phyloP scores from a whole-genome alignment of 2,329 filamentous ascomycete genomes.

The Penicillium corylophilum region DNA sequence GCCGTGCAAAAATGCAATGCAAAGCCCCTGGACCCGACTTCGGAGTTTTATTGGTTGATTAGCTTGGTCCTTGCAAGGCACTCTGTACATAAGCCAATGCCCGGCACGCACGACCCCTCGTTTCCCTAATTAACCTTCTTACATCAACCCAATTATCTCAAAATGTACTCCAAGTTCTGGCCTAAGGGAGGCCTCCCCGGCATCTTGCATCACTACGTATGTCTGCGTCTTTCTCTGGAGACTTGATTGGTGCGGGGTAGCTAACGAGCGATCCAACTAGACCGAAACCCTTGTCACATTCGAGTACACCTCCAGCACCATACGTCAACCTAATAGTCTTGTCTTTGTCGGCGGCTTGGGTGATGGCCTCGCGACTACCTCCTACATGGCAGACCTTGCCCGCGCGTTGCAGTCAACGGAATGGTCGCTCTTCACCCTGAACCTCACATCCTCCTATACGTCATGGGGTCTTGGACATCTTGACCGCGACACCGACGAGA shows the following conservation, averaged over 20 bases:
- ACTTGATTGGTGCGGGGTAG: background rate
- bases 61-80: background rate
- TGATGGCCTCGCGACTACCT: slow-evolving; percentile 57
- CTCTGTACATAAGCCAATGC: background rate
- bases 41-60: background rate
- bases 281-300: slow-evolving; percentile 41
- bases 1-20: background rate
- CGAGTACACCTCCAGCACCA: slow-evolving; percentile 35
- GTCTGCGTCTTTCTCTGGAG: slow-evolving; percentile 4
- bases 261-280: slow-evolving; percentile 8
- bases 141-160: background rate
- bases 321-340: slow-evolving; percentile 48
- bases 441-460: slow-evolving; percentile 53
- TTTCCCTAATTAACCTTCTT: background rate
- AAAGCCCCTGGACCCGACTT: background rate
- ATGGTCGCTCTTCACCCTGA: slow-evolving; percentile 57
- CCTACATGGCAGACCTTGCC: slow-evolving; percentile 54
- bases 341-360: slow-evolving; percentile 60
- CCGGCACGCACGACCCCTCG: background rate
- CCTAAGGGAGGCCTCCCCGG: slow-evolving; percentile 37
- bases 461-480: slow-evolving; percentile 57
- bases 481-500: slow-evolving; percentile 54
- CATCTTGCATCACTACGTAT: slow-evolving; percentile 39
- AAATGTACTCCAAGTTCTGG: slow-evolving; percentile 39
- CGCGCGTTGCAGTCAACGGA: slow-evolving; percentile 45